phyloP scores from a whole-genome alignment of 495 filamentous ascomycete genomes.

The Penicillium alfredii region DNA sequence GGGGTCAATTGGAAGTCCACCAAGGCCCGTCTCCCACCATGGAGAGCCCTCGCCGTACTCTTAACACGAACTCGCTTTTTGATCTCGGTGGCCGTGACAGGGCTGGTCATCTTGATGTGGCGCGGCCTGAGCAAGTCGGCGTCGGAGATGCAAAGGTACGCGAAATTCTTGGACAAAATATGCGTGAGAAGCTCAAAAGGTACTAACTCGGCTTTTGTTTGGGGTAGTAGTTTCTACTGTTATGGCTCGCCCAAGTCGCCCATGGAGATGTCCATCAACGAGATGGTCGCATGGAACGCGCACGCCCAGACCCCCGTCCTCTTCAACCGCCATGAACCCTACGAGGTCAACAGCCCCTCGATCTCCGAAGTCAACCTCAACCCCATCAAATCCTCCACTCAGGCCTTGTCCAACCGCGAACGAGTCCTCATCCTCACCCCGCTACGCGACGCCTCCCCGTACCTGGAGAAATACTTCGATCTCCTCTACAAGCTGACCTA shows the following conservation, averaged over 20 bases:
- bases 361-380: slow-evolving; percentile 81
- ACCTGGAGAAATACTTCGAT: slow-evolving; percentile 86
- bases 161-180: slow-evolving; percentile 1
- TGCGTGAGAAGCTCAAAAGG: no score
- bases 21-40: slow-evolving; percentile 71
- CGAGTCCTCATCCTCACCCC: slow-evolving; percentile 93
- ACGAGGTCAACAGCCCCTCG: slow-evolving; percentile 73
- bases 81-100: slow-evolving; percentile 63
- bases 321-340: slow-evolving; percentile 88
- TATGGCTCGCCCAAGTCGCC: slow-evolving; percentile 90
- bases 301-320: slow-evolving; percentile 88
- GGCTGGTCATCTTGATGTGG: slow-evolving; percentile 81
- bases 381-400: slow-evolving; percentile 69
- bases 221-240: slow-evolving; percentile 95
- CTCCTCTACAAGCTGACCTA: slow-evolving; percentile 85
- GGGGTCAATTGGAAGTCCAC: slow-evolving; percentile 92
- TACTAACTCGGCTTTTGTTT: no score
- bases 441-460: slow-evolving; percentile 77
- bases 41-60: slow-evolving; percentile 70
- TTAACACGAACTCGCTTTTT: slow-evolving; percentile 76
- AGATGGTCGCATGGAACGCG: slow-evolving; percentile 80
- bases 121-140: slow-evolving; percentile 76
- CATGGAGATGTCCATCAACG: slow-evolving; percentile 87
- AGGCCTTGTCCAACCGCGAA: slow-evolving; percentile 73
- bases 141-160: slow-evolving; percentile 86